Evolutionary conservation across 176 grass and related monocot genomes (phyloP), one percentile per base, ranked within the genome.

Genomic region (Saccharum officinarum): DNA sequence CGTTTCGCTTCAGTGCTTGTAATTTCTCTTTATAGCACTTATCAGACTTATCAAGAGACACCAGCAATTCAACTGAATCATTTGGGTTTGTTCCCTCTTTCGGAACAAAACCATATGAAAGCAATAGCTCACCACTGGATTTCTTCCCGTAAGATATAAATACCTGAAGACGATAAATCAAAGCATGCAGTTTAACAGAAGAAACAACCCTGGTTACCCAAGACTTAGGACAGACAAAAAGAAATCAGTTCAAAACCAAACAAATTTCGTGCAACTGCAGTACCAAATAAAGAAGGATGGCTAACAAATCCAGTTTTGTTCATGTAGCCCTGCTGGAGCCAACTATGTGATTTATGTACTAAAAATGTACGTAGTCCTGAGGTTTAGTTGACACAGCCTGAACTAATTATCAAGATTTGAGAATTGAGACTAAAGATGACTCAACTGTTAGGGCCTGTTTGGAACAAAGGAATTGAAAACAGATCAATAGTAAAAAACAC

Each of bases 131-230:
- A 67, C 96, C 96, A 71, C 87, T 95, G 67, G 96, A 95, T 86
- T 98, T 98, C 86, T 94, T 98, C 8, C 93, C 91, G 14, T 95
- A 98, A 18, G 96, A 98, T 91, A 98, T 98, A 82, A 95, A 98
- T 62, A 98, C 93, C 96, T 98, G 77, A 57, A 70, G 49, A 84
- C 3, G 2, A 61, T 28, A 91, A 77, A 79, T 68, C 34, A 6
- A 83, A 83, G 33, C 7, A 18, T 3, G 71, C 7, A 54, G 73
- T 72, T 80, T 84, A 84, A 39, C 0, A 69, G 16, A 59, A 17
- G 9, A 60, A 83, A 70, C 39, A 87, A 39, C 4, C 9, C 11
- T 2, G 28, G 25, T 39, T 46, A 55, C 3, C 9, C 25, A 39
- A 44, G 22, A 79, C 13, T 46, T 52, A 49, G 67, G 26, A 18